Evolutionary conservation across 2,329 filamentous ascomycete species (phyloP).

Genomic region (Nemania serpens): DNA sequence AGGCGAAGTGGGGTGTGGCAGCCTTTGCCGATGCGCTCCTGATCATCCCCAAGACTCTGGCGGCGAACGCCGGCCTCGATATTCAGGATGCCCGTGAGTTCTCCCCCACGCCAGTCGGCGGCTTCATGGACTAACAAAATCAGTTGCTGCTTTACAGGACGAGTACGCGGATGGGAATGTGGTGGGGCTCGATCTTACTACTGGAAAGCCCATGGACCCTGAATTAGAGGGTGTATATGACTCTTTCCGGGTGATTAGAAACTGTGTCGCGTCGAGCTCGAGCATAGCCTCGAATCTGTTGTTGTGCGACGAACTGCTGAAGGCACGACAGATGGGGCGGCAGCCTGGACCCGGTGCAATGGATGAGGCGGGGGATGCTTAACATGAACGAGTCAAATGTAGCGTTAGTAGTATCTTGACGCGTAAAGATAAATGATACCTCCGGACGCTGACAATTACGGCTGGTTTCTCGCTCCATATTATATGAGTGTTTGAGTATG

Average conservation of each 20-base stretch:
- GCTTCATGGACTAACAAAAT: not conserved
- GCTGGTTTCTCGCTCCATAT: too few relatives aligned
- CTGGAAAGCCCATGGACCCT: conserved; percentile 93
- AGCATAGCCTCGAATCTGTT: conserved; percentile 95
- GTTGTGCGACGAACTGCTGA: conserved; percentile 94
- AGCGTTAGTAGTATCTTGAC: not conserved
- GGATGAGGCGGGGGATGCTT: conserved; percentile 50
- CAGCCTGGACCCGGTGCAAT: conserved; percentile 66
- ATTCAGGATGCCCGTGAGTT: conserved; percentile 90
- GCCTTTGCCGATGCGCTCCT: conserved; percentile 95
- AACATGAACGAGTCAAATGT: not conserved
- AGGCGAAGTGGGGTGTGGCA: conserved; percentile 93
- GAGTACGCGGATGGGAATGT: conserved; percentile 82
- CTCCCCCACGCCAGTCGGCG: not conserved
- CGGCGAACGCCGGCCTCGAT: conserved; percentile 93
- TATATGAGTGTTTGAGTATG: too few relatives aligned
- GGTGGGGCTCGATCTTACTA: conserved; percentile 83
- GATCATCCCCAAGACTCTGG: conserved; percentile 95
- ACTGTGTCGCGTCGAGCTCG: conserved; percentile 90
- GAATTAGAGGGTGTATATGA: conserved; percentile 92
- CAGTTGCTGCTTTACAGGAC: conserved; percentile 85
- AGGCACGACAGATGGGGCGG: conserved; percentile 92
- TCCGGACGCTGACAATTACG: not conserved
- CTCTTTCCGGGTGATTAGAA: conserved; percentile 92
- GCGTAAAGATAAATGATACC: conserved; percentile 8